phyloP scores from a whole-genome alignment of 768 basidiomycete species.

The Ephemerocybe angulata region DNA sequence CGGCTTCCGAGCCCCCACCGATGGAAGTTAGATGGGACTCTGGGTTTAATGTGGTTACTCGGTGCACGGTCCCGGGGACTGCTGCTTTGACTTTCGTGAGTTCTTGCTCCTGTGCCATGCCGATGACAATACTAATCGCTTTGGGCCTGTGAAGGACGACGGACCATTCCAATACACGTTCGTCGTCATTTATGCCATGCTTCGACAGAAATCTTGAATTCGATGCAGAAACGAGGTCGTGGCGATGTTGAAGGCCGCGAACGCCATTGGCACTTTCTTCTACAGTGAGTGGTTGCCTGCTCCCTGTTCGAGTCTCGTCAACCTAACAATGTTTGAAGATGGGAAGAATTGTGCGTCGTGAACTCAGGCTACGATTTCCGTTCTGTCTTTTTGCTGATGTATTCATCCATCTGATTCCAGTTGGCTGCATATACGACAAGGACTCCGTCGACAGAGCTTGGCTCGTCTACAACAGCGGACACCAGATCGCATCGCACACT shows the following conservation, averaged over 20 bases:
- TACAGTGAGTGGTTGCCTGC: conserved; percentile 16
- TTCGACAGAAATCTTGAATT: neutral
- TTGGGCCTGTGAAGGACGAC: conserved; percentile 19
- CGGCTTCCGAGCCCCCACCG: neutral
- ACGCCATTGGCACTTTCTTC: conserved; percentile 34
- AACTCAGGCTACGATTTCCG: neutral
- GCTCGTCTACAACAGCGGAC: conserved; percentile 23
- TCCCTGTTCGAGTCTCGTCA: neutral
- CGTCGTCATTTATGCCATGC: neutral
- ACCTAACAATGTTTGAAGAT: neutral
- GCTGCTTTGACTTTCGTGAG: conserved; percentile 10
- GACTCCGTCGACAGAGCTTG: conserved; percentile 18
- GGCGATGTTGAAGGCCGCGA: conserved; percentile 15
- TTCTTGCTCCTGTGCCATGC: neutral
- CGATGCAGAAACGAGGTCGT: conserved; percentile 14
- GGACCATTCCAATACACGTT: conserved; percentile 21
- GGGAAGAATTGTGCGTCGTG: conserved; percentile 13
- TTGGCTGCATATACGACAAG: conserved; percentile 25
- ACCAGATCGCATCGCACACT: conserved; percentile 32
- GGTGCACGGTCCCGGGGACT: conserved; percentile 6
- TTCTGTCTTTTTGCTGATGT: neutral
- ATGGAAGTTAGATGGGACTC: neutral
- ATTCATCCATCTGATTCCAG: neutral
- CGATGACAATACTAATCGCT: neutral
- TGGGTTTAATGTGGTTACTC: neutral